Evolutionary conservation across 768 basidiomycete species (phyloP), one percentile per base, ranked within the genome.

Genomic region (Rhizopogon sp.): DNA sequence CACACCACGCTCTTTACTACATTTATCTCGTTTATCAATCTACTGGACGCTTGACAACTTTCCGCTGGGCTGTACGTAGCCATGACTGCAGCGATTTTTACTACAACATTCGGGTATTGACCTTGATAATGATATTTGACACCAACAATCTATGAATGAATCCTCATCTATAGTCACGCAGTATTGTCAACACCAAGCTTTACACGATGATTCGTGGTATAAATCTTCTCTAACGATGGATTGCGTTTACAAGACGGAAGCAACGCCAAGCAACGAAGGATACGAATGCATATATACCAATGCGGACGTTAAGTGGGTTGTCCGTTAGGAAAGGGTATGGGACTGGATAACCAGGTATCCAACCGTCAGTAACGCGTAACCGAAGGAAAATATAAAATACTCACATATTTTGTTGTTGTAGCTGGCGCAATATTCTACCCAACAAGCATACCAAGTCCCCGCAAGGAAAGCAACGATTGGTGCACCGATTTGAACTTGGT

Each of bases 311-410:
- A 17, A 84, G 70, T 0, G 81, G 71, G 63, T 78, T 84, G 16
- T 84, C 60, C 0, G 83, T 88, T 55, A 93, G 73, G 72, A 93
- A 93, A 0, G 91, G 91, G 69, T 93, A 93, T 28, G 90, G 88
- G 72, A 91, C 88, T 88, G 54, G 5, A 50, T 46, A 11, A 46
- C 14, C 40, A 39, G 17, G 20, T 39, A 43, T 33, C 29, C 57
- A 25, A 25, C 25, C 5, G 25, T 25, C 33, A 55, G 46, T 33
- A 50, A 62, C 14, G 49, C 41, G 39, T 22, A 25, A 31, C 6
- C 39, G 49, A 11, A 43, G 25, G 16, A 53, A 28, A 1, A 10
- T 14, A 8, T 31, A 5, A 25, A n/a, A 16, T 11, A 78, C 84
- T 70, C 58, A 89, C 86, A 90, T 3, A 63, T 65, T 5, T 80